These are phyloP conservation scores for Ogataea trehalophila DNA, from an alignment of 805 yeast genomes.

Conservation along the genomic window DNA sequence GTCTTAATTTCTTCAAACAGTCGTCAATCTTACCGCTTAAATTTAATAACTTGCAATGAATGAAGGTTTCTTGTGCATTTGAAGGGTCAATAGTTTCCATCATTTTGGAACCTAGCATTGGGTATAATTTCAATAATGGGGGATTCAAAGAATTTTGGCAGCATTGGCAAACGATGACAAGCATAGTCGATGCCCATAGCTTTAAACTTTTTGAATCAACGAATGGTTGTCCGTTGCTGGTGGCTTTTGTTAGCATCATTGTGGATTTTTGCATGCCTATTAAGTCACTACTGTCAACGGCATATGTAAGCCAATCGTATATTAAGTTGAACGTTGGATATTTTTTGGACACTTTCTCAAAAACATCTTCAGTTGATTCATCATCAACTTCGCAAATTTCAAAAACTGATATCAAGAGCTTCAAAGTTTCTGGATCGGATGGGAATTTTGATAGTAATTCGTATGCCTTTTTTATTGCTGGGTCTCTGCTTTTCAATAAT, in stretches of 20 bases:
- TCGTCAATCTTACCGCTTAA: slow-evolving; percentile 32
- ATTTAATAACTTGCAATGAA: slow-evolving; percentile 48
- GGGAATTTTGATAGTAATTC: slow-evolving; percentile 36
- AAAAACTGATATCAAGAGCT: slow-evolving; percentile 43
- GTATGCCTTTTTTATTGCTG: slow-evolving; percentile 31
- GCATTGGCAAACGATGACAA: slow-evolving; percentile 37
- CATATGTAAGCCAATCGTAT: slow-evolving; percentile 53
- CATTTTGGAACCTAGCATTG: slow-evolving; percentile 56
- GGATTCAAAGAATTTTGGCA: slow-evolving; percentile 33
- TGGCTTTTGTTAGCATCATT: slow-evolving; percentile 36
- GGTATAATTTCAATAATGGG: slow-evolving; percentile 48
- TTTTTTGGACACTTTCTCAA: slow-evolving; percentile 54
- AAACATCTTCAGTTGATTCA: slow-evolving; percentile 38
- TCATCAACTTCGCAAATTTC: slow-evolving; percentile 32
- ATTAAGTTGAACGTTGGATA: slow-evolving; percentile 47
- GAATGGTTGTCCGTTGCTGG: slow-evolving; percentile 12
- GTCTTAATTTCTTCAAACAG: slow-evolving; percentile 27
- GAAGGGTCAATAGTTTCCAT: slow-evolving; percentile 36
- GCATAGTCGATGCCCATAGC: slow-evolving; percentile 54
- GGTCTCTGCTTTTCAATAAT: slow-evolving; percentile 29
- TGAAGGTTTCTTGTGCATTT: slow-evolving; percentile 61
- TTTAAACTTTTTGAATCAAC: slow-evolving; percentile 33
- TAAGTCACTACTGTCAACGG: slow-evolving; percentile 43
- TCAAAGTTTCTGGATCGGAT: slow-evolving; percentile 50
- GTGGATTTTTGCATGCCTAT: slow-evolving; percentile 52